Evolutionary conservation across 176 grass and related monocot species (phyloP), one percentile per base, ranked within the genome.

Genomic region (Cenchrus fungigraminus): DNA sequence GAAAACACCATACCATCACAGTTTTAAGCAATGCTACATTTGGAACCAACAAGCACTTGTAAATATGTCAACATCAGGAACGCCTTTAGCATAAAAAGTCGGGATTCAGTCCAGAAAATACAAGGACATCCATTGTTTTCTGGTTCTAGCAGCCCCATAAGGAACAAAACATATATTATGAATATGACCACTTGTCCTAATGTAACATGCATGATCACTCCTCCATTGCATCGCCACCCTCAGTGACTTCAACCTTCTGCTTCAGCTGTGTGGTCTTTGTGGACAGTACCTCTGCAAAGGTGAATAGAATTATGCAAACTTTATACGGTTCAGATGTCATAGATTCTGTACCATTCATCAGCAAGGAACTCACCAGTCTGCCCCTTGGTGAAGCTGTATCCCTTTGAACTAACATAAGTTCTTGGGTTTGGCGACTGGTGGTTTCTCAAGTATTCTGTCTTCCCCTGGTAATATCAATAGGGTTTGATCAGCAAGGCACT

Each of bases 401-500:
- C 93, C 86, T 93, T 98, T 12, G 93, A 88, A 75, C 95, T 98
- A 31, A 71, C 82, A 22, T 93, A 95, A n/a, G 91, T 93, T 60
- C 93, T 95, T 71, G 95, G 93, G 60, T 98, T 95, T n/a, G 95
- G 93, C 69, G 91, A 40, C 71, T 90, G 77, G 80, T 95, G 84
- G 89, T 95, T 95, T 69, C 95, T 91, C 83, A 98, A 87, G 89
- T 98, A 95, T 49, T 98, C 93, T 67, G 87, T 90, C 53, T 80
- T 92, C 7, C 95, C 95, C 95, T 98, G 79, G 56, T 56, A 78
- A 40, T 25, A 15, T 68, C 7, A 65, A 77, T 12, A 14, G 2
- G 52, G 45, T 8, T 15, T 53, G 52, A 12, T 53, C 52, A 53
- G 52, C 28, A 31, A 68, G 65, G 63, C 40, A 69, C 20, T 54